Percentiles rank a stretch among this genome's conserved stretches.
Conservation (phyloP, 768 basidiomycete genomes). For the Kondoa subrosea region DNA sequence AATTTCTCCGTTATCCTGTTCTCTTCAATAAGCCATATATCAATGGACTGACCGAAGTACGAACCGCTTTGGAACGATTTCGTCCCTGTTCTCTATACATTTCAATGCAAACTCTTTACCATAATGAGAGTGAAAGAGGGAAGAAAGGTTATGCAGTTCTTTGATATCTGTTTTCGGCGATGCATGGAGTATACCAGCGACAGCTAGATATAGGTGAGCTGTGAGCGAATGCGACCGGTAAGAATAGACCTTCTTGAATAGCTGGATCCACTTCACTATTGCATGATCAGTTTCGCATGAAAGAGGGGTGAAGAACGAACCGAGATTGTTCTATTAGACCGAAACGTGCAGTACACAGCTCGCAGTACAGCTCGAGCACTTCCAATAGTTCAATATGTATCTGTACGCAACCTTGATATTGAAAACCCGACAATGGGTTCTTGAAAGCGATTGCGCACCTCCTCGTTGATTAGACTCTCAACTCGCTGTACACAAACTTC, state of each 20-base stretch:
- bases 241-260: conserved; percentile 61
- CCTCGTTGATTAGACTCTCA: conserved; percentile 40
- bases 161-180: conserved; percentile 45
- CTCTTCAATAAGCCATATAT: no score
- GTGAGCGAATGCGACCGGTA: no score
- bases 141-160: conserved; percentile 61
- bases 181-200: conserved; percentile 73
- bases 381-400: conserved; percentile 75
- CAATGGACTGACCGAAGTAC: no score
- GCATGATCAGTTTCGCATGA: neutral
- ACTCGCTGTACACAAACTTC: conserved; percentile 27
- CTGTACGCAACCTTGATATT: conserved; percentile 63
- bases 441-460: conserved; percentile 25
- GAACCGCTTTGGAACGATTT: conserved; percentile 67
- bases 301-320: neutral
- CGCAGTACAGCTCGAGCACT: conserved; percentile 81
- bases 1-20: conserved; percentile 37
- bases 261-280: conserved; percentile 67
- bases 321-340: conserved; percentile 51
- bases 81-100: conserved; percentile 70
- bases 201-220: no score
- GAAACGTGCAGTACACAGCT: conserved; percentile 81
- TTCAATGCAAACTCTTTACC: conserved; percentile 72
- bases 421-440: conserved; percentile 9
- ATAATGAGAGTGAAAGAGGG: conserved; percentile 89